Evolutionary conservation across 1,284 basidiomycete genomes (phyloP).

Genomic region (Pseudozyma thailandica): DNA sequence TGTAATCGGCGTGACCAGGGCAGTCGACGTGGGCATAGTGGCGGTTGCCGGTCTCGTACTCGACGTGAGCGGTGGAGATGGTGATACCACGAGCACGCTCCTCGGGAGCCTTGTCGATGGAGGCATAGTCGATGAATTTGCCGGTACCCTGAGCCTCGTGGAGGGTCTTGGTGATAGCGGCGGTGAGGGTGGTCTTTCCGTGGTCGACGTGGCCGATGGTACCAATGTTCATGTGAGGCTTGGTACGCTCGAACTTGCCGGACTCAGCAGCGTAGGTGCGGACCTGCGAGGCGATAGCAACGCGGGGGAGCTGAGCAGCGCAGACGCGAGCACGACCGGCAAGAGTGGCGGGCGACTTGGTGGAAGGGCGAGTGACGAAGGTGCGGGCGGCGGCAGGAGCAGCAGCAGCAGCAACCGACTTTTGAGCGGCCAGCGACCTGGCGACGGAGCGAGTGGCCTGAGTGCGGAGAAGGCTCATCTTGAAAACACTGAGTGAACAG

Average conservation of each 20-base stretch:
- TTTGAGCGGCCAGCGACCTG: constrained; percentile 35
- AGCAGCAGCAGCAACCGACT: constrained; percentile 39
- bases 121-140: constrained; percentile 95
- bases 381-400: constrained; percentile 37
- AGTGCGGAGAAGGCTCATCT: constrained; percentile 52
- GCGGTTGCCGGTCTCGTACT: constrained; percentile 88
- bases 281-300: constrained; percentile 47
- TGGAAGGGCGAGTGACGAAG: constrained; percentile 32
- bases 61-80: constrained; percentile 87
- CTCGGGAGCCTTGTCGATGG: constrained; percentile 99
- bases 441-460: constrained; percentile 48
- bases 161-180: constrained; percentile 97
- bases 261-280: constrained; percentile 74
- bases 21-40: constrained; percentile 99
- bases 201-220: constrained; percentile 71
- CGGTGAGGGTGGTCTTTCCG: constrained; percentile 89
- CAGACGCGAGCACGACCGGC: constrained; percentile 38
- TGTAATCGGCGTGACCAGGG: constrained; percentile 74
- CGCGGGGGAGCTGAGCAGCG: constrained; percentile 37
- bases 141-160: constrained; percentile 79
- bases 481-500: constrained; percentile 15
- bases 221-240: constrained; percentile 86
- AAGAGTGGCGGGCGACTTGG: constrained; percentile 35
- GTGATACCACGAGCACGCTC: constrained; percentile 99
- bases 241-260: constrained; percentile 80